These are phyloP conservation scores for Mortierella polycephala DNA, from an alignment of 371 early-diverging fungal genomes.

Conservation along the genomic window DNA sequence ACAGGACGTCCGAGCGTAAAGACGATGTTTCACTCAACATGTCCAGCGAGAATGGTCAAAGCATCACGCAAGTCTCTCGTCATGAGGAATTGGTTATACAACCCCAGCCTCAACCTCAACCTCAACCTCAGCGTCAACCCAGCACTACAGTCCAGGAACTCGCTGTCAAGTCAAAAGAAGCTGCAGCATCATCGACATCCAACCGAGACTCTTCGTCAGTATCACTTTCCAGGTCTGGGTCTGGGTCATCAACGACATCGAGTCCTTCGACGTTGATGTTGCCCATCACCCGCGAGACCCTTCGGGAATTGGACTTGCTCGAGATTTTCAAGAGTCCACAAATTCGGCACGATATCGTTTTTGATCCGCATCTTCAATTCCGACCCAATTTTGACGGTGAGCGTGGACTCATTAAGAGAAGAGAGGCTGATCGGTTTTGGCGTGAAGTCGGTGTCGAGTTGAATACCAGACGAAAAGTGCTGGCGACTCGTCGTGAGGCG, in stretches of 20 bases:
- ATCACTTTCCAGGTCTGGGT: slow-evolving; percentile 4
- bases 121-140: not conserved
- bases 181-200: not conserved
- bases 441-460: slow-evolving; percentile 58
- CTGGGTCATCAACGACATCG: not conserved
- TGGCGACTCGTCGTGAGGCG: slow-evolving; percentile 32
- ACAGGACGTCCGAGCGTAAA: too few relatives aligned
- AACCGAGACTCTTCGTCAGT: not conserved
- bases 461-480: slow-evolving; percentile 22
- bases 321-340: slow-evolving; percentile 77
- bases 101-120: not conserved
- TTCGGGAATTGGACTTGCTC: slow-evolving; percentile 70
- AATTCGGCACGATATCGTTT: slow-evolving; percentile 79
- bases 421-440: slow-evolving; percentile 69
- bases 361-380: slow-evolving; percentile 80
- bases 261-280: slow-evolving; percentile 53
- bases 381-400: slow-evolving; percentile 77
- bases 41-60: not conserved
- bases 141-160: not conserved
- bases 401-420: slow-evolving; percentile 60
- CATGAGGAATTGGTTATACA: too few relatives aligned
- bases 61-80: too few relatives aligned
- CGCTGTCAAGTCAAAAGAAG: not conserved
- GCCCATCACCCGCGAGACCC: slow-evolving; percentile 68
- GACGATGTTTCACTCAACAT: not conserved